Percentiles rank a stretch among this genome's conserved stretches.
phyloP scores from a whole-genome alignment of 2,329 filamentous ascomycete species.

The Pestalotiopsis sp. region DNA sequence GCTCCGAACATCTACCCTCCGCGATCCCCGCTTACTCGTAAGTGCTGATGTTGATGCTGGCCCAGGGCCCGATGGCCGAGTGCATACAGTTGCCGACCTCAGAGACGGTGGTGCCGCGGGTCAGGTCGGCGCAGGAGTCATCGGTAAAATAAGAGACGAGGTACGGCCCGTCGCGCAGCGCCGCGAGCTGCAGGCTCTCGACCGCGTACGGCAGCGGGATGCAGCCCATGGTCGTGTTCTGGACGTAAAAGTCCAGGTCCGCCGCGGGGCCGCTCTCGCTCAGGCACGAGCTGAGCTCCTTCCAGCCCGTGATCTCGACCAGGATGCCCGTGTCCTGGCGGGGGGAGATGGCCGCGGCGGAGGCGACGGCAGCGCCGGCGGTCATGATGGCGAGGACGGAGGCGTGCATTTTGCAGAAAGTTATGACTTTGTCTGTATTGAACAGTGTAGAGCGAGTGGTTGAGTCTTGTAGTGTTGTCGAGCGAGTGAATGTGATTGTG shows the following conservation, averaged over 20 bases:
- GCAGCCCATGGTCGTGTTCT: neutral
- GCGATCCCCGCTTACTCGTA: neutral
- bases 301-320: neutral
- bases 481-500: neutral
- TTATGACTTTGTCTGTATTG: neutral
- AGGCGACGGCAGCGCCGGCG: neutral
- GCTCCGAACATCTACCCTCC: neutral
- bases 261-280: neutral
- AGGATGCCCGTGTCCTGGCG: neutral
- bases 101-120: slow-evolving; percentile 2
- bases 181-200: neutral
- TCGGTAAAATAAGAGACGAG: slow-evolving; percentile 4
- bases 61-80: neutral
- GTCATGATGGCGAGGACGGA: neutral
- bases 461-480: neutral
- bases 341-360: neutral
- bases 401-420: neutral
- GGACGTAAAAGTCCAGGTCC: neutral
- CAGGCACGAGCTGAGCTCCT: neutral
- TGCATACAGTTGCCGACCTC: neutral
- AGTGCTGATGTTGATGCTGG: neutral
- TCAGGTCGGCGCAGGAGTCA: neutral
- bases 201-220: neutral
- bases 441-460: neutral
- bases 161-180: neutral